Conservation (phyloP, 2,329 filamentous ascomycete genomes). For the Colletotrichum tofieldiae region DNA sequence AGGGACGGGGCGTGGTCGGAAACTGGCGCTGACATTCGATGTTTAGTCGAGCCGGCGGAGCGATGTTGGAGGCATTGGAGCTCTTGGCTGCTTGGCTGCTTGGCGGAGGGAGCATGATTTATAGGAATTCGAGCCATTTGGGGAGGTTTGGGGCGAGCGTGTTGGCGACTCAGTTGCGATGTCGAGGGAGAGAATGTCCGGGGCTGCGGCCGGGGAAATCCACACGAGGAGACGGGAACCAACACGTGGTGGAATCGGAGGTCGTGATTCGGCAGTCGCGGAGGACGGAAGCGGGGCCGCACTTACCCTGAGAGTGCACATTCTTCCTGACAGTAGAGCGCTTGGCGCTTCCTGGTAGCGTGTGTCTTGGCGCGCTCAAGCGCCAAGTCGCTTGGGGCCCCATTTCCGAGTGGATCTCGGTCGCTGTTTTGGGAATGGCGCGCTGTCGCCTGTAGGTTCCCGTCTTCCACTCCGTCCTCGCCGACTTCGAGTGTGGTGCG, state of each 20-base stretch:
- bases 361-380: slow-evolving; percentile 28
- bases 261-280: slow-evolving; percentile 36
- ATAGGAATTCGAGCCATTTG: slow-evolving; percentile 26
- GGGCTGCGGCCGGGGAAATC: slow-evolving; percentile 23
- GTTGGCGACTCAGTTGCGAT: slow-evolving; percentile 1
- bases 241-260: slow-evolving; percentile 36
- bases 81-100: slow-evolving; percentile 42
- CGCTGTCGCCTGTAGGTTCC: neutral
- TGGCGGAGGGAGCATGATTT: slow-evolving; percentile 35
- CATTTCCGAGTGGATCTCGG: slow-evolving; percentile 11
- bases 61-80: slow-evolving; percentile 9
- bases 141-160: neutral
- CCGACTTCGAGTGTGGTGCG: neutral
- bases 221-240: slow-evolving; percentile 29
- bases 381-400: slow-evolving; percentile 35
- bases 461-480: neutral
- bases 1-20: slow-evolving; percentile 3
- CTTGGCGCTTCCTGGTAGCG: slow-evolving; percentile 29
- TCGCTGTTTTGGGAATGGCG: slow-evolving; percentile 23
- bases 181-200: neutral
- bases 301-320: neutral
- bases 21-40: slow-evolving; percentile 28
- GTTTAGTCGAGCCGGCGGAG: slow-evolving; percentile 9
- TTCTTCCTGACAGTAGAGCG: neutral
- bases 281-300: slow-evolving; percentile 27